Conservation (phyloP, 345 rosid genomes). For the Combretum micranthum region DNA sequence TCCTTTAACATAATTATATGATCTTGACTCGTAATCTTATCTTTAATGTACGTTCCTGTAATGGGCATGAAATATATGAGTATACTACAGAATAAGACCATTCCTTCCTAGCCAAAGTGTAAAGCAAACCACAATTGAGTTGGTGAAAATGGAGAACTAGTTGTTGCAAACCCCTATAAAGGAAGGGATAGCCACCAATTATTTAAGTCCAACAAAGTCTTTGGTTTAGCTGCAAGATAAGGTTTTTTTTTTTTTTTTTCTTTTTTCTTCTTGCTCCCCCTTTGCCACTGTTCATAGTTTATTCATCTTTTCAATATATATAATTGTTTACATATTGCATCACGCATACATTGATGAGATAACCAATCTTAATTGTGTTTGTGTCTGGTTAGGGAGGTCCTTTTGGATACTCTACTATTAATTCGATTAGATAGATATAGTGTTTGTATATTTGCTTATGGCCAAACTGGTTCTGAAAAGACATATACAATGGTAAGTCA, state of each 20-base stretch:
- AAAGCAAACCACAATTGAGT: constrained; percentile 68
- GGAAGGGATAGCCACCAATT: constrained; percentile 72
- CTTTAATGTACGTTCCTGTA: constrained; percentile 10
- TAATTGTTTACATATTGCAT: neutral
- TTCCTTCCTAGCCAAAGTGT: constrained; percentile 77
- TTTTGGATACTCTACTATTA: constrained; percentile 79
- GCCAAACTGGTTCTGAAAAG: constrained; percentile 99
- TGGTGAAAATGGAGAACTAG: constrained; percentile 90
- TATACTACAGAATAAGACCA: constrained; percentile 90
- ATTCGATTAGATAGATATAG: constrained; percentile 92
- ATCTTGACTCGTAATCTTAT: constrained; percentile 7
- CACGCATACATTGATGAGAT: neutral
- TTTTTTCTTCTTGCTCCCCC: too few species aligned
- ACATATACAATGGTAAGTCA: constrained; percentile 85
- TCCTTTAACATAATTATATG: constrained; percentile 9
- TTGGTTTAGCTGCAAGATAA: constrained; percentile 73
- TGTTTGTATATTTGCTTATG: constrained; percentile 98
- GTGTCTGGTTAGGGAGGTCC: constrained; percentile 66
- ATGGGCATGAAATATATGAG: constrained; percentile 80
- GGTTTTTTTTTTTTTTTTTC: constrained; percentile 31
- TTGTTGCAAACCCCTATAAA: constrained; percentile 82
- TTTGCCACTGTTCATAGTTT: constrained; percentile 2
- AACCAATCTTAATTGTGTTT: neutral
- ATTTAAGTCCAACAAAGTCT: constrained; percentile 90
- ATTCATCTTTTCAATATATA: neutral